Conservation (phyloP, 169 alveolate genomes). For the Plasmodium yoelii region DNA sequence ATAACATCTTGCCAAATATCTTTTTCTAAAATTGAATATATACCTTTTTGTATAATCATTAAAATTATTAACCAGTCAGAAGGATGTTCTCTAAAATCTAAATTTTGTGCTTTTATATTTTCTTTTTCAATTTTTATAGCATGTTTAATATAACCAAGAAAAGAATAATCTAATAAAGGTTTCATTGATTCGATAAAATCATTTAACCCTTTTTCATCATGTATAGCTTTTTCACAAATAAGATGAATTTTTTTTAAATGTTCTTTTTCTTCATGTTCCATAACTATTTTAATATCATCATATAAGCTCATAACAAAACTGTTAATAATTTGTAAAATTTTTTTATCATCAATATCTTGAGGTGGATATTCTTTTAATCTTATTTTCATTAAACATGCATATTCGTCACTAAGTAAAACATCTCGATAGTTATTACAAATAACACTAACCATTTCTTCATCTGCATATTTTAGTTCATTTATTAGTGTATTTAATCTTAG, state of each 20-base stretch:
- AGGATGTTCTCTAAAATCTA: constrained; percentile 76
- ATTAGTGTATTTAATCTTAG: constrained; percentile 54
- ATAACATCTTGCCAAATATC: constrained; percentile 81
- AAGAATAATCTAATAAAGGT: constrained; percentile 78
- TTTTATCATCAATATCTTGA: constrained; percentile 44
- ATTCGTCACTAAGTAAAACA: constrained; percentile 69
- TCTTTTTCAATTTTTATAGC: constrained; percentile 78
- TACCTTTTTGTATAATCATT: constrained; percentile 79
- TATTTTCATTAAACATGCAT: constrained; percentile 51
- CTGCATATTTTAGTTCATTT: constrained; percentile 43
- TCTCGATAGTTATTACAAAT: constrained; percentile 75
- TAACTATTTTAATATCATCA: constrained; percentile 78
- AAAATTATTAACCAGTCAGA: constrained; percentile 80
- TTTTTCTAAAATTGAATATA: constrained; percentile 76
- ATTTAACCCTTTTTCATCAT: constrained; percentile 76
- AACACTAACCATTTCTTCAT: constrained; percentile 54
- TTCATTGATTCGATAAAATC: constrained; percentile 79
- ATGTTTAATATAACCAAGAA: constrained; percentile 78
- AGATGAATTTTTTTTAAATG: constrained; percentile 79
- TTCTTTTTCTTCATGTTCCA: constrained; percentile 76
- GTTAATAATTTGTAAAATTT: constrained; percentile 53
- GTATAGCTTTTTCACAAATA: constrained; percentile 78
- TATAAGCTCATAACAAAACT: constrained; percentile 77
- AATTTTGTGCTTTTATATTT: constrained; percentile 53
- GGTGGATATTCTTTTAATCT: constrained; percentile 52